These are phyloP conservation scores for Hypomyces perniciosus DNA, from an alignment of 2,329 filamentous ascomycete genomes.

Conservation along the genomic window DNA sequence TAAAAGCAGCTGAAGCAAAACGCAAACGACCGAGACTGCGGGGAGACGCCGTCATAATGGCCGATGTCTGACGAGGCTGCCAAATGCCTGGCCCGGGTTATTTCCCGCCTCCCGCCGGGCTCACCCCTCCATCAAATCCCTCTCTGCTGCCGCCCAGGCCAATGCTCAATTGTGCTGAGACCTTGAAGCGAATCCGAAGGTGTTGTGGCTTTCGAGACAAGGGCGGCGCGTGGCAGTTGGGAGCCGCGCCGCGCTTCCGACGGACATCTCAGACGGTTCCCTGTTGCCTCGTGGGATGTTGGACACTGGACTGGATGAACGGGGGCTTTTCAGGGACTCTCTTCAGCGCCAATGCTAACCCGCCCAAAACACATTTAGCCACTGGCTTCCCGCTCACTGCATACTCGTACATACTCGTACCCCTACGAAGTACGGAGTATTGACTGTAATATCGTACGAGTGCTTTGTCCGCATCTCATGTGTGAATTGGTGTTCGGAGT, in stretches of 20 bases:
- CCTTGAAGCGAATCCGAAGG: background rate
- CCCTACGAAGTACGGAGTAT: background rate
- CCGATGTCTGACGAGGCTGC: no score
- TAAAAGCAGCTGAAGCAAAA: no score
- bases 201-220: background rate
- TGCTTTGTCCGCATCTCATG: background rate
- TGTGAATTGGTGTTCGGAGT: background rate
- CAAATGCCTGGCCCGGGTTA: no score
- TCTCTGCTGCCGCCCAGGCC: background rate
- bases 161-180: no score
- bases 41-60: no score
- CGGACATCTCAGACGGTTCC: background rate
- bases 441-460: background rate
- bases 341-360: background rate
- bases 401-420: background rate
- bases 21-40: no score
- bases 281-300: background rate
- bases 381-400: background rate
- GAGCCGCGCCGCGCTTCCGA: background rate
- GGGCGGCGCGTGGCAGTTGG: conserved; percentile 7
- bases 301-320: background rate
- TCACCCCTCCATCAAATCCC: no score
- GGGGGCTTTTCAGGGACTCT: background rate
- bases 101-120: no score
- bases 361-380: background rate